phyloP scores from a whole-genome alignment of 2,329 filamentous ascomycete genomes.

The Xylariaceae sp. region DNA sequence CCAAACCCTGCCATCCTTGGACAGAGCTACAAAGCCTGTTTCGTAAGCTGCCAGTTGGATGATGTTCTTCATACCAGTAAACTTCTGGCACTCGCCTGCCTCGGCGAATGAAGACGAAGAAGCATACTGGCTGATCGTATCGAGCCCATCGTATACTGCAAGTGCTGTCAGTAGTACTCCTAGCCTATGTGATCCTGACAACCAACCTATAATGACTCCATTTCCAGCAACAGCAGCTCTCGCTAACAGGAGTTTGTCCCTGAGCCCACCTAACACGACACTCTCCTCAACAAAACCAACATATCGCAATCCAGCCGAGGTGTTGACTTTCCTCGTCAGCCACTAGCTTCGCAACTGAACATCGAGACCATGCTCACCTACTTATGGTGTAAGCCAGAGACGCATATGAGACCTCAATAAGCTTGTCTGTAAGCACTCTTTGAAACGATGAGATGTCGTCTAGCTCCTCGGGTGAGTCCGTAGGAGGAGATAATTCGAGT shows the following conservation, averaged over 20 bases:
- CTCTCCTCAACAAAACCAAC: conserved; percentile 39
- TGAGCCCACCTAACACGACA: conserved; percentile 26
- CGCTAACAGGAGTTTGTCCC: conserved; percentile 31
- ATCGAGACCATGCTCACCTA: conserved; percentile 39
- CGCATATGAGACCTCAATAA: conserved; percentile 40
- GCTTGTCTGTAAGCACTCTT: conserved; percentile 46
- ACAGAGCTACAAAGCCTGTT: conserved; percentile 55
- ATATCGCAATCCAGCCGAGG: conserved; percentile 31
- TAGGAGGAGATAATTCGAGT: conserved; percentile 46
- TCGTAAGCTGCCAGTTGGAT: conserved; percentile 54
- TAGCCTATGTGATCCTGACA: neutral
- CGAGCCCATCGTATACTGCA: conserved; percentile 34
- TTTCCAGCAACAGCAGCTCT: conserved; percentile 45
- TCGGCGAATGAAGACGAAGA: conserved; percentile 19
- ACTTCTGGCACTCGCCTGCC: conserved; percentile 19
- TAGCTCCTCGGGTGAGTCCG: conserved; percentile 42
- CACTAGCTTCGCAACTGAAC: neutral
- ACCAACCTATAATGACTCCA: conserved; percentile 40
- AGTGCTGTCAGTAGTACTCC: conserved; percentile 19
- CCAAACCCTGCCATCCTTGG: conserved; percentile 51
- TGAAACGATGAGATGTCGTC: conserved; percentile 54
- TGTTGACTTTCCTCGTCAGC: conserved; percentile 30
- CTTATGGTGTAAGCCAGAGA: conserved; percentile 53
- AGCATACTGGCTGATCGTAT: conserved; percentile 39
- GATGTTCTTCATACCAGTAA: conserved; percentile 38